These are phyloP conservation scores for Daldinia loculata DNA, from an alignment of 495 filamentous ascomycete genomes.

Conservation along the genomic window DNA sequence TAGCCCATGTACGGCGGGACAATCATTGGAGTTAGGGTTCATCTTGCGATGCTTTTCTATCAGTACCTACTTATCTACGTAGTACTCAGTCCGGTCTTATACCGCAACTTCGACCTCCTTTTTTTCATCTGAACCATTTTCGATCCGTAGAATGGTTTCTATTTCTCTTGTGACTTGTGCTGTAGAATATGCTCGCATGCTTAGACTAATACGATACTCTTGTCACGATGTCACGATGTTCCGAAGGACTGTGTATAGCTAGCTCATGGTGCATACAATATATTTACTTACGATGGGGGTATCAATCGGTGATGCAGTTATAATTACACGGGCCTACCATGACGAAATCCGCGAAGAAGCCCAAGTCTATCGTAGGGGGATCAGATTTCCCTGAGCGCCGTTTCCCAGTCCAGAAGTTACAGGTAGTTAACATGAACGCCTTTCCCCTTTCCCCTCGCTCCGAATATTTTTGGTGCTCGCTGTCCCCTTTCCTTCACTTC, in stretches of 20 bases:
- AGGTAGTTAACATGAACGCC: slow-evolving; percentile 20
- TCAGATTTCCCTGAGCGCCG: slow-evolving; percentile 6
- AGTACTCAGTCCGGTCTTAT: slow-evolving; percentile 21
- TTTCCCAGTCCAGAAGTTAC: slow-evolving; percentile 8
- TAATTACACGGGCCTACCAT: slow-evolving; percentile 6
- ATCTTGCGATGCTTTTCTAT: slow-evolving; percentile 10
- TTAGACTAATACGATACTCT: neutral
- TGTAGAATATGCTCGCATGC: neutral
- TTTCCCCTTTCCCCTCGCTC: neutral
- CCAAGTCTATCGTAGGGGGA: slow-evolving; percentile 21
- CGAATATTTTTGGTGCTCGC: neutral
- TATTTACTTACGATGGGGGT: slow-evolving; percentile 17
- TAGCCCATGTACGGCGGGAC: slow-evolving; percentile 8
- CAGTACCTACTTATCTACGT: neutral
- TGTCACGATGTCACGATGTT: neutral
- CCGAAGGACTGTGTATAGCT: neutral
- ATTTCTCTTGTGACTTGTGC: neutral
- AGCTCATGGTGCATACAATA: neutral
- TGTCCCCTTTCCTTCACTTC: neutral
- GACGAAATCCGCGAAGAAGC: slow-evolving; percentile 33
- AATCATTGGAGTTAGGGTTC: slow-evolving; percentile 22
- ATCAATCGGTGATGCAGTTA: slow-evolving; percentile 22
- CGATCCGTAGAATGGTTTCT: neutral
- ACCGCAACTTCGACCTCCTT: slow-evolving; percentile 10
- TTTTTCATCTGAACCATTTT: neutral